Evolutionary conservation across 192 early-diverging fungal genomes (phyloP).

Genomic region (Pilobolus umbonatus): DNA sequence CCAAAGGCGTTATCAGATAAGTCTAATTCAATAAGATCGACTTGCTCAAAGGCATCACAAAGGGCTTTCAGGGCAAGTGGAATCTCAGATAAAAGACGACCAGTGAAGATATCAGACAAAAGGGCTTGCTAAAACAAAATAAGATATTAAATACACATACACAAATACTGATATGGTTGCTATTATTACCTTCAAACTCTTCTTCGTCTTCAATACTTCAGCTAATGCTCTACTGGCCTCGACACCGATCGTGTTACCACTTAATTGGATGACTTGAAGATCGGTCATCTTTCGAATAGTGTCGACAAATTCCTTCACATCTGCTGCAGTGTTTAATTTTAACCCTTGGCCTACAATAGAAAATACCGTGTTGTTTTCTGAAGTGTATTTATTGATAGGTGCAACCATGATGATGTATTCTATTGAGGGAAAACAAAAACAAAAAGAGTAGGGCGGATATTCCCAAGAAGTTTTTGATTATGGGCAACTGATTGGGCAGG

Average conservation of each 20-base stretch:
- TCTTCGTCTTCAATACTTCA: slow-evolving; percentile 59
- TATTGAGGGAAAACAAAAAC: neutral
- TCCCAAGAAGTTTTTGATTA: too few relatives aligned
- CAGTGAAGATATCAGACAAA: slow-evolving; percentile 91
- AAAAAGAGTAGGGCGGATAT: too few relatives aligned
- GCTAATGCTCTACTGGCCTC: slow-evolving; percentile 83
- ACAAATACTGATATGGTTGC: neutral
- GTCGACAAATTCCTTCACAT: slow-evolving; percentile 71
- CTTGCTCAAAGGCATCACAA: slow-evolving; percentile 77
- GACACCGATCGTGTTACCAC: slow-evolving; percentile 91
- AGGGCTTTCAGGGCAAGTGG: slow-evolving; percentile 77
- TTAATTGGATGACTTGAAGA: slow-evolving; percentile 67
- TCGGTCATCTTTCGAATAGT: slow-evolving; percentile 61
- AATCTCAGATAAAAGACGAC: slow-evolving; percentile 86
- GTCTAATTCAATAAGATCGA: slow-evolving; percentile 78
- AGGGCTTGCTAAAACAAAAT: slow-evolving; percentile 60
- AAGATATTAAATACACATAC: neutral
- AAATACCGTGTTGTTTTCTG: slow-evolving; percentile 52
- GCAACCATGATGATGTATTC: slow-evolving; percentile 19
- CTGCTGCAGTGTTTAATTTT: slow-evolving; percentile 80
- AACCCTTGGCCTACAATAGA: slow-evolving; percentile 85
- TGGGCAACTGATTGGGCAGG: too few relatives aligned
- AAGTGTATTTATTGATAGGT: slow-evolving; percentile 31
- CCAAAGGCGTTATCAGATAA: slow-evolving; percentile 98
- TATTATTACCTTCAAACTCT: slow-evolving; percentile 61